Evolutionary conservation across 306 rosid species (phyloP).

Genomic region (Cucurbita pepo): DNA sequence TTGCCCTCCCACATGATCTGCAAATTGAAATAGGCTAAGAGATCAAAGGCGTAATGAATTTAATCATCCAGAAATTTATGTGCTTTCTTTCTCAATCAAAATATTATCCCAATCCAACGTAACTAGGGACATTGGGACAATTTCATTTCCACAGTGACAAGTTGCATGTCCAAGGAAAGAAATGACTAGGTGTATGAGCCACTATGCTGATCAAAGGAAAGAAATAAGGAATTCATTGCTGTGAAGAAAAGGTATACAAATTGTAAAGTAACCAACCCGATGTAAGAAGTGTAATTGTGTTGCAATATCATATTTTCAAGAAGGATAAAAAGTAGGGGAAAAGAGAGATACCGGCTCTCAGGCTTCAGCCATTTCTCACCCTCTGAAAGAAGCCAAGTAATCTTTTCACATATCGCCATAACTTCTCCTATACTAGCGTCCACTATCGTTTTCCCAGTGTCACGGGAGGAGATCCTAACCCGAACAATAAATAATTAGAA

Average conservation of each 20-base stretch:
- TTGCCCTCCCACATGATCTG: constrained; percentile 79
- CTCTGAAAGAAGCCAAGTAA: constrained; percentile 88
- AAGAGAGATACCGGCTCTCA: constrained; percentile 52
- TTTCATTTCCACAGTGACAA: neutral
- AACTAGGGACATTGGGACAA: neutral
- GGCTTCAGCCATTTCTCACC: constrained; percentile 88
- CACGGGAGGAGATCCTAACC: constrained; percentile 71
- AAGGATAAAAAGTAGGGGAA: neutral
- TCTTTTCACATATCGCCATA: constrained; percentile 94
- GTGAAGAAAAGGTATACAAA: neutral
- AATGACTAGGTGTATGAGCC: neutral
- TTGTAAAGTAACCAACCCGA: neutral
- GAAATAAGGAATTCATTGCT: neutral
- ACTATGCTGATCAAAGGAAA: neutral
- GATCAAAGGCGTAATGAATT: neutral
- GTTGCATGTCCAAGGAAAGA: neutral
- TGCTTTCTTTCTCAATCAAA: neutral
- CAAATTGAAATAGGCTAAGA: constrained; percentile 4
- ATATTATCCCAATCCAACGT: neutral
- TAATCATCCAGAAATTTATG: neutral
- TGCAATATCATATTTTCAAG: neutral
- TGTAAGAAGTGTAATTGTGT: neutral
- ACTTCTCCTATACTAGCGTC: constrained; percentile 90
- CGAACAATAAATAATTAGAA: constrained; percentile 14
- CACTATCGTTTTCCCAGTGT: constrained; percentile 87